These are phyloP conservation scores for Talaromyces stipitatus DNA, from an alignment of 495 filamentous ascomycete species.

Conservation along the genomic window DNA sequence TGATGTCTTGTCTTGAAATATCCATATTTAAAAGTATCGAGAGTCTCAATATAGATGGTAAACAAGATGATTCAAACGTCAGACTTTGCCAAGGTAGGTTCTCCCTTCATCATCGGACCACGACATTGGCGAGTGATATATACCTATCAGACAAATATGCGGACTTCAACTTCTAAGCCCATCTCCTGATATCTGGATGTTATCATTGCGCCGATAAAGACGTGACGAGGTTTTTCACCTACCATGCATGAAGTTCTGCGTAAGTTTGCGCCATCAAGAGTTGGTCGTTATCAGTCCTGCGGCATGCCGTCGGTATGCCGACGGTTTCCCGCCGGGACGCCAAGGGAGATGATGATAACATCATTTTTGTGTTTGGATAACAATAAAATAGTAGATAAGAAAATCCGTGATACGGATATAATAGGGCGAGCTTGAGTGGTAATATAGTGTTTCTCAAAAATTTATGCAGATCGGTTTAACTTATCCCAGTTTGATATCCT, in stretches of 20 bases:
- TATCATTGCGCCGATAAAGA: slow-evolving; percentile 4
- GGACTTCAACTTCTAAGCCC: not conserved
- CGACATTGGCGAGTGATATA: not conserved
- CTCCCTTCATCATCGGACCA: not conserved
- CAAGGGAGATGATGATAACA: not conserved
- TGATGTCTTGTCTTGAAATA: not conserved
- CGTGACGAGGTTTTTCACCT: slow-evolving; percentile 6
- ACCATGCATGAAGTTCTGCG: not conserved
- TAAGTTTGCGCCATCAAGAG: not conserved
- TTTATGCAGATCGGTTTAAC: not conserved
- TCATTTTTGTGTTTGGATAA: not conserved
- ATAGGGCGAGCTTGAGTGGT: too few species aligned
- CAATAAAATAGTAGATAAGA: not conserved
- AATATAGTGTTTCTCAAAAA: not conserved
- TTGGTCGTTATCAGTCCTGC: not conserved
- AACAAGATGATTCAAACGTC: too few species aligned
- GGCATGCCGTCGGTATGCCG: slow-evolving; percentile 6
- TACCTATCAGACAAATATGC: not conserved
- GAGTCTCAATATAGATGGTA: not conserved
- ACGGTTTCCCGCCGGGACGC: not conserved
- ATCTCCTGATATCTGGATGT: not conserved
- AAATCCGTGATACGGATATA: too few species aligned
- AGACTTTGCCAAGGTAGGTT: not conserved
- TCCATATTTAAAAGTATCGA: not conserved
- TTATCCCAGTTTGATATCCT: too few species aligned